phyloP scores from a whole-genome alignment of 257 asterid genomes.

The Thymus mandschuricus region DNA sequence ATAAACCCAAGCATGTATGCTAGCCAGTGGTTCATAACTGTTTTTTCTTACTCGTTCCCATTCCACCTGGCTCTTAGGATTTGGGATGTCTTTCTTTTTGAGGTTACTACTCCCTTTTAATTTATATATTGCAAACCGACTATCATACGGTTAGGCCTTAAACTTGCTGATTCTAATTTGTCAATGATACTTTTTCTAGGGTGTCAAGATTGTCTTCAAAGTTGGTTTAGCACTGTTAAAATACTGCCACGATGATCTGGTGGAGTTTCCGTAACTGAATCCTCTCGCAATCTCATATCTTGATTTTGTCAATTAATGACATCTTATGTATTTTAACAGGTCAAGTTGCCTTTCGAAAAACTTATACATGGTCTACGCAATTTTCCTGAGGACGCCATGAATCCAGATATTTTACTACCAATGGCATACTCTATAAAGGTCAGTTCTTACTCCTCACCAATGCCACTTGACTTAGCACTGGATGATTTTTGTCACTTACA shows the following conservation, averaged over 20 bases:
- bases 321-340: constrained; percentile 47
- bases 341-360: constrained; percentile 90
- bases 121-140: constrained; percentile 30
- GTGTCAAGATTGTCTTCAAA: constrained; percentile 85
- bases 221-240: constrained; percentile 91
- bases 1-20: constrained; percentile 99
- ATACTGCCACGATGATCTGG: constrained; percentile 95
- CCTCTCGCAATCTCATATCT: neutral
- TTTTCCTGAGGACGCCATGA: constrained; percentile 95
- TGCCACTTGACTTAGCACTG: neutral
- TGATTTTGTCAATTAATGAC: constrained; percentile 3
- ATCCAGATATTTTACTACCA: constrained; percentile 84
- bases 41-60: constrained; percentile 93
- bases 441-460: constrained; percentile 11
- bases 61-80: constrained; percentile 96
- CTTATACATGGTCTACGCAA: constrained; percentile 84
- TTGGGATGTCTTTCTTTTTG: constrained; percentile 96
- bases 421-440: constrained; percentile 94
- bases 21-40: constrained; percentile 99
- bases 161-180: constrained; percentile 23
- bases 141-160: constrained; percentile 18
- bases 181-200: constrained; percentile 48
- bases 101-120: constrained; percentile 68
- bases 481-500: neutral
- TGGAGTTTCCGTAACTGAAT: constrained; percentile 36